Conservation (phyloP, 1,284 basidiomycete genomes). For the Sporisorium scitamineum region DNA sequence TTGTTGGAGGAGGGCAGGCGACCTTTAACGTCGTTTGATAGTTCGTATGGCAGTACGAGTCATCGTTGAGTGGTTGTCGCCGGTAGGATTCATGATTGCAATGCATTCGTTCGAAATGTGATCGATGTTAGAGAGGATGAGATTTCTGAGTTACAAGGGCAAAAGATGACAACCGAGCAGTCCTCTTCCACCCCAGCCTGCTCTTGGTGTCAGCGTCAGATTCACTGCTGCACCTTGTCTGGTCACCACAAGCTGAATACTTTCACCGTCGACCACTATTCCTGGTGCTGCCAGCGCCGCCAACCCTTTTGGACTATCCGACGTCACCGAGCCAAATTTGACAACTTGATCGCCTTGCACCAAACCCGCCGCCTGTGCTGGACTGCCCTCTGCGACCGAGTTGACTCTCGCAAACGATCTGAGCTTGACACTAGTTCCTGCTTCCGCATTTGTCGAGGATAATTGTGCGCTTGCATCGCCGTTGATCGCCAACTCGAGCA, state of each 20-base stretch:
- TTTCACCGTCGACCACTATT: constrained; percentile 29
- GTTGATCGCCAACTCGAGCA: constrained; percentile 52
- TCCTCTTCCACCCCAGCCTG: constrained; percentile 52
- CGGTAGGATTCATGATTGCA: neutral
- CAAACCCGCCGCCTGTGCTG: constrained; percentile 47
- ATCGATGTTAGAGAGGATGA: neutral
- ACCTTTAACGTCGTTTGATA: constrained; percentile 11
- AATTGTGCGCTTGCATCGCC: constrained; percentile 11
- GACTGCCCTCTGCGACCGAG: constrained; percentile 44
- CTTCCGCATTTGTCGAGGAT: too few relatives aligned
- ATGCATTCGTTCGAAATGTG: neutral
- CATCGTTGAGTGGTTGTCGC: constrained; percentile 6
- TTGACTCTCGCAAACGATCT: constrained; percentile 48
- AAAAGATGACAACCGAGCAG: constrained; percentile 50
- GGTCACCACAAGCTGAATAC: constrained; percentile 17
- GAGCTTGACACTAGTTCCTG: neutral
- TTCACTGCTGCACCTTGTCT: constrained; percentile 4
- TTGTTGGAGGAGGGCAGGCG: constrained; percentile 38
- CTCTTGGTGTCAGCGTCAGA: constrained; percentile 29
- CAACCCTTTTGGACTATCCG: constrained; percentile 16
- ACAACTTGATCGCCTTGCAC: constrained; percentile 35
- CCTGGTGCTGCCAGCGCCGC: constrained; percentile 42
- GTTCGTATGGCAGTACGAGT: constrained; percentile 30
- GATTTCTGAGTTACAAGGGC: constrained; percentile 10
- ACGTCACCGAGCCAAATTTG: constrained; percentile 35